Evolutionary conservation across 768 basidiomycete species (phyloP).

Genomic region (Tylopilus balloui): DNA sequence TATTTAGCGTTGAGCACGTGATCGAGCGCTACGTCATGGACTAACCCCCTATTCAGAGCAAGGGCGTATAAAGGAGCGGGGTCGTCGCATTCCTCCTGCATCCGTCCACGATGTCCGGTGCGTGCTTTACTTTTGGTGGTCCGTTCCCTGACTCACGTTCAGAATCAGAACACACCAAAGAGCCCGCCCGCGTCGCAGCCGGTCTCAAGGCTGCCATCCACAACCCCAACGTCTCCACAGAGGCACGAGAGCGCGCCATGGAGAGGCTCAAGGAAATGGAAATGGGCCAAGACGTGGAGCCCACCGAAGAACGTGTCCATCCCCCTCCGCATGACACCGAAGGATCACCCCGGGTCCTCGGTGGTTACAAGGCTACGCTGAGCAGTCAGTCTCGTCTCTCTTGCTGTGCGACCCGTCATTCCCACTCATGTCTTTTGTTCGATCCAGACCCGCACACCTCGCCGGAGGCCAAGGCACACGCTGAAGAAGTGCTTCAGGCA

Average conservation of each 20-base stretch:
- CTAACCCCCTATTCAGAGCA: constrained; percentile 9
- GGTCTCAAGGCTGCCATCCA: constrained; percentile 56
- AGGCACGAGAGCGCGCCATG: constrained; percentile 48
- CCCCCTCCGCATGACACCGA: neutral
- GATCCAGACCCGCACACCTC: constrained; percentile 40
- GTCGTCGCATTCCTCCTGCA: neutral
- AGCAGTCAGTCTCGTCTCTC: constrained; percentile 30
- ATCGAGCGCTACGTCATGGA: constrained; percentile 13
- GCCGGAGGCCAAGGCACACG: constrained; percentile 47
- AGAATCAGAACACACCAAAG: constrained; percentile 32
- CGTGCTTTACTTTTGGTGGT: neutral
- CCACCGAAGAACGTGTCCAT: neutral
- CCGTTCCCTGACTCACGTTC: neutral
- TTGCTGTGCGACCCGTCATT: neutral
- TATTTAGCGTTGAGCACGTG: constrained; percentile 11
- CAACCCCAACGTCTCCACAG: constrained; percentile 54
- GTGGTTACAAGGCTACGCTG: constrained; percentile 50
- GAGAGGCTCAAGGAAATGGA: constrained; percentile 41
- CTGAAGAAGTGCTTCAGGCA: constrained; percentile 48
- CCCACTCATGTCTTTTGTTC: too few relatives aligned
- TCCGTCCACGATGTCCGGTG: constrained; percentile 10
- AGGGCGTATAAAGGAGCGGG: constrained; percentile 1
- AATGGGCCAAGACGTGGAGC: constrained; percentile 29
- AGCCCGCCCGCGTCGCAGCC: constrained; percentile 45
- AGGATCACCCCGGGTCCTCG: constrained; percentile 29